A percentile compares a stretch with the other conserved stretches of the same genome.
Evolutionary conservation across 176 grass and related monocot species (phyloP).

Genomic region (Triticum timopheevii): DNA sequence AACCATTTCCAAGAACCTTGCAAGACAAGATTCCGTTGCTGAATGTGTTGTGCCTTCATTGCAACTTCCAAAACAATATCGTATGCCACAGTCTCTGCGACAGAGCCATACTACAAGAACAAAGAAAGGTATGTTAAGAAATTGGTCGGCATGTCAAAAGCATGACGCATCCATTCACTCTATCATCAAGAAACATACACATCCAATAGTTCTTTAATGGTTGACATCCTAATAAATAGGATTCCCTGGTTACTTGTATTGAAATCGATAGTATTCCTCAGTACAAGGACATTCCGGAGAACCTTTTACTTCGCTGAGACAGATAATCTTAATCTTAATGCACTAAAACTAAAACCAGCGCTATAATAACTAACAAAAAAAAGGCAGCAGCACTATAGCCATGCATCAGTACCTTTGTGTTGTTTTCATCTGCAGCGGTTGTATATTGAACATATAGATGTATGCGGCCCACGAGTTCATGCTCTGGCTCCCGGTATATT

Average conservation of each 20-base stretch:
- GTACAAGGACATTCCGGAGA: conserved; percentile 8
- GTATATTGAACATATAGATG: conserved; percentile 80
- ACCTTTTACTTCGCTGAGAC: conserved; percentile 8
- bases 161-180: not conserved
- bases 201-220: not conserved
- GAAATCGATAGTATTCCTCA: conserved; percentile 15
- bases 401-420: conserved; percentile 70
- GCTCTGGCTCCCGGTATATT: conserved; percentile 84
- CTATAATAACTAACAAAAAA: not conserved
- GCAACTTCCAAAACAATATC: conserved; percentile 96
- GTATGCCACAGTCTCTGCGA: conserved; percentile 97
- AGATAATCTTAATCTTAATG: not conserved
- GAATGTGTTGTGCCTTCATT: conserved; percentile 89
- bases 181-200: not conserved
- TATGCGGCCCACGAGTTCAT: conserved; percentile 89
- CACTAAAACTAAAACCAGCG: not conserved
- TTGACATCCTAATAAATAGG: conserved; percentile 1
- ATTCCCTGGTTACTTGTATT: not conserved
- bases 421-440: conserved; percentile 83
- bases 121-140: conserved; percentile 34
- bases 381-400: not conserved
- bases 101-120: conserved; percentile 76
- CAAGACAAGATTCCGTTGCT: conserved; percentile 75
- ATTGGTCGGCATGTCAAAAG: conserved; percentile 3
- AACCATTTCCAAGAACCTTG: conserved; percentile 97